These are phyloP conservation scores for Nannochloropsis gaditana DNA, from an alignment of 108 stramenopile genomes.

Conservation along the genomic window DNA sequence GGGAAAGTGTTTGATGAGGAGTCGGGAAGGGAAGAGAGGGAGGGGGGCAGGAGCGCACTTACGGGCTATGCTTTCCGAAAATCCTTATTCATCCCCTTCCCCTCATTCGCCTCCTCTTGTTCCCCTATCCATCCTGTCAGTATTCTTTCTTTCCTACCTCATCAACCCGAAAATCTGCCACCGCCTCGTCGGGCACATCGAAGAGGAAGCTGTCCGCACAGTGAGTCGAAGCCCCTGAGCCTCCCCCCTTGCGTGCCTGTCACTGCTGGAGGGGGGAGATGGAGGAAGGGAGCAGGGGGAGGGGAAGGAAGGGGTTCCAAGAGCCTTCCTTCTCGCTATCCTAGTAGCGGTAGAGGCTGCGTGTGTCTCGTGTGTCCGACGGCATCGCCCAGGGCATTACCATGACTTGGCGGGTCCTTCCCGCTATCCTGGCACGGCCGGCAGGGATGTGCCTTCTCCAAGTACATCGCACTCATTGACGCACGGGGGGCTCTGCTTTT, in stretches of 20 bases:
- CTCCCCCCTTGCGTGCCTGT: background rate
- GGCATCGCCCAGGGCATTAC: conserved; percentile 21
- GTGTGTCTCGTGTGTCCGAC: too few species aligned
- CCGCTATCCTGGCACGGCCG: background rate
- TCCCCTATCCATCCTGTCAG: conserved; percentile 29
- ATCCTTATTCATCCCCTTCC: conserved; percentile 56
- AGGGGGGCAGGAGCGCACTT: too few species aligned
- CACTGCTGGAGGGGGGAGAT: background rate
- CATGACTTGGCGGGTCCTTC: background rate
- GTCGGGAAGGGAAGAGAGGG: too few species aligned
- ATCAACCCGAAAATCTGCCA: conserved; percentile 81
- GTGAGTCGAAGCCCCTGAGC: background rate
- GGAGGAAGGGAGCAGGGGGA: background rate
- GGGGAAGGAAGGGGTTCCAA: background rate
- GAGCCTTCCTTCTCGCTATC: too few species aligned
- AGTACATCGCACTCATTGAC: background rate
- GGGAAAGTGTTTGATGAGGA: background rate
- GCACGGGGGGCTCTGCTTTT: background rate
- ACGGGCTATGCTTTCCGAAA: too few species aligned
- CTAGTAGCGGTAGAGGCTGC: too few species aligned
- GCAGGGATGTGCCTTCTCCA: background rate
- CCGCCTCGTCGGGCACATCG: conserved; percentile 93
- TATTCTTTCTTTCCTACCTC: conserved; percentile 74
- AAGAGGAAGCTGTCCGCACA: conserved; percentile 79
- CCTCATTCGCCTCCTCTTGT: background rate